These are phyloP conservation scores for Lachnellula hyalina DNA, from an alignment of 2,329 filamentous ascomycete genomes.

Conservation along the genomic window DNA sequence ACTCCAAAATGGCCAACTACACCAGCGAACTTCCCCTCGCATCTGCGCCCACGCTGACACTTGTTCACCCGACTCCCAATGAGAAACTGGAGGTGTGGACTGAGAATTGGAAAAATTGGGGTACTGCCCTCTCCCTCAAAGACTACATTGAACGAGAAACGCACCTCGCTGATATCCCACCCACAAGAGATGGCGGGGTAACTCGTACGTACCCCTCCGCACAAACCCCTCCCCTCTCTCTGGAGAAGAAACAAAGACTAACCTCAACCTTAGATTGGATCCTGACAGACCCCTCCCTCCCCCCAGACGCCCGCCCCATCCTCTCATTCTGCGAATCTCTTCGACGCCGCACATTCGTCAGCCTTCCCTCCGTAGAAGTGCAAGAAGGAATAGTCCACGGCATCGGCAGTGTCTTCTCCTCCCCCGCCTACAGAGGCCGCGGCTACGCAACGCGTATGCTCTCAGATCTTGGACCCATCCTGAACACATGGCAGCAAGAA, in stretches of 20 bases:
- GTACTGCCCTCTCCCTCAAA: slow-evolving; percentile 46
- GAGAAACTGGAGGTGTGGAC: slow-evolving; percentile 53
- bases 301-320: slow-evolving; percentile 44
- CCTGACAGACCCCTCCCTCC: slow-evolving; percentile 43
- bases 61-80: slow-evolving; percentile 50
- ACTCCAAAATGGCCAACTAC: slow-evolving; percentile 2
- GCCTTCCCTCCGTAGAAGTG: slow-evolving; percentile 34
- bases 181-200: slow-evolving; percentile 54
- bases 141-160: slow-evolving; percentile 56
- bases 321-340: slow-evolving; percentile 61
- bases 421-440: slow-evolving; percentile 58
- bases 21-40: slow-evolving; percentile 19
- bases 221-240: not conserved
- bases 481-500: slow-evolving; percentile 49
- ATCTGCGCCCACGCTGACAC: slow-evolving; percentile 35
- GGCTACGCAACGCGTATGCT: slow-evolving; percentile 79
- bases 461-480: slow-evolving; percentile 51
- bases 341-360: slow-evolving; percentile 51
- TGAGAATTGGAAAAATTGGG: slow-evolving; percentile 54
- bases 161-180: slow-evolving; percentile 51
- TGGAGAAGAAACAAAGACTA: not conserved
- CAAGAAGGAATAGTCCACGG: slow-evolving; percentile 63
- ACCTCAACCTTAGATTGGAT: slow-evolving; percentile 46
- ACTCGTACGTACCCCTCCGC: slow-evolving; percentile 13
- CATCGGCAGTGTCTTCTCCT: slow-evolving; percentile 75